phyloP scores from a whole-genome alignment of 495 filamentous ascomycete genomes.

The Parmelia sp. region DNA sequence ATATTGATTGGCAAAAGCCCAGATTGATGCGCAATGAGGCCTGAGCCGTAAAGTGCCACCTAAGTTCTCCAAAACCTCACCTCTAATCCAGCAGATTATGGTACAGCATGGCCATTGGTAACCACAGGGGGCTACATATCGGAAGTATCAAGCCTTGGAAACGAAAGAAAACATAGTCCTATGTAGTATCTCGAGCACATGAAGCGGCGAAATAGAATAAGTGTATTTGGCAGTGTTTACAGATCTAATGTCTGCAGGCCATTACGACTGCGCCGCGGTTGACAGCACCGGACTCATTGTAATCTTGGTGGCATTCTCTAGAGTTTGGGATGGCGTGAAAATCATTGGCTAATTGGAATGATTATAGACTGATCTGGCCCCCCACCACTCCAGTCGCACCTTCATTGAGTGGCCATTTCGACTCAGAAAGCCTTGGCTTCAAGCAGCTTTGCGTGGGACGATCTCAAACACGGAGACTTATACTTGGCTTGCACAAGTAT shows the following conservation, averaged over 20 bases:
- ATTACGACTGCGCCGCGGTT: background rate
- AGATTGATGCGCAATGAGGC: background rate
- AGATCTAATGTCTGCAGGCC: background rate
- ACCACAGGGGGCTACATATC: background rate
- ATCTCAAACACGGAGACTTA: background rate
- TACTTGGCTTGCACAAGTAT: background rate
- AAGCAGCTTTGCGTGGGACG: background rate
- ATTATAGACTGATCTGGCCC: background rate
- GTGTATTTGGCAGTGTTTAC: background rate
- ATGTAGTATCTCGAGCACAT: background rate
- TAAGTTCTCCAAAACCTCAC: background rate
- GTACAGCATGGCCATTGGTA: background rate
- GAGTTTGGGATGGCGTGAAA: background rate
- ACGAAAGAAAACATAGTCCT: background rate
- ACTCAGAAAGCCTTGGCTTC: background rate
- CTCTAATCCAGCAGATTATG: background rate
- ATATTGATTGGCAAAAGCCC: background rate
- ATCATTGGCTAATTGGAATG: background rate
- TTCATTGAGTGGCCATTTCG: background rate
- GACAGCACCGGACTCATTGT: background rate
- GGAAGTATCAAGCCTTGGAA: background rate
- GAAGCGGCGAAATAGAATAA: background rate
- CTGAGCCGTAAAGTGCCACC: background rate
- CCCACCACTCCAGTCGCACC: background rate
- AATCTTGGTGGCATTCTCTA: background rate